Evolutionary conservation across 176 grass and related monocot species (phyloP).

Genomic region (Neostapfia colusana): DNA sequence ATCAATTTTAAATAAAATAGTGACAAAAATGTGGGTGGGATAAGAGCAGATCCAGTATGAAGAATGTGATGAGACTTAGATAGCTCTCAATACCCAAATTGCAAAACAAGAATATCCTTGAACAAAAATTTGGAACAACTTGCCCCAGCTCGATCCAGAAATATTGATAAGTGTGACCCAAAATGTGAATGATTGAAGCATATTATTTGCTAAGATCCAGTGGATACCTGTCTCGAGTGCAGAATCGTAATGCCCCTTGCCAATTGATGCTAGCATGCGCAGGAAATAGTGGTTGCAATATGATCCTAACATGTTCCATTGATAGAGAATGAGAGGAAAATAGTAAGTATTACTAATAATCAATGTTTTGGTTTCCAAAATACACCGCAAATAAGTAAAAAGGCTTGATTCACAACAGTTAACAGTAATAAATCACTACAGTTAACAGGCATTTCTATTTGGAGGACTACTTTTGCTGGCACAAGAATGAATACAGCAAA

Average conservation of each 20-base stretch:
- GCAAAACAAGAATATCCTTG: not conserved
- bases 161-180: not conserved
- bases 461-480: not conserved
- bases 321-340: slow-evolving; percentile 24
- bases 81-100: slow-evolving; percentile 8
- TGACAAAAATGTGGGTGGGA: not conserved
- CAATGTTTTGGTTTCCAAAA: not conserved
- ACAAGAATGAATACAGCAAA: too few species aligned
- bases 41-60: not conserved
- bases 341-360: not conserved
- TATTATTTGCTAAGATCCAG: slow-evolving; percentile 14
- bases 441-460: not conserved
- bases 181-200: not conserved
- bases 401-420: not conserved
- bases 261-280: slow-evolving; percentile 82
- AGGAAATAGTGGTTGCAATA: slow-evolving; percentile 99
- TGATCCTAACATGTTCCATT: slow-evolving; percentile 59
- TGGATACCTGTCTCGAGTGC: slow-evolving; percentile 64
- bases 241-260: slow-evolving; percentile 81
- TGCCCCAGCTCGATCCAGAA: not conserved
- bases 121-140: not conserved
- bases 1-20: not conserved
- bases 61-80: not conserved
- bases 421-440: not conserved
- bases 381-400: not conserved